phyloP scores from a whole-genome alignment of 768 basidiomycete species.

The Suillus discolor region DNA sequence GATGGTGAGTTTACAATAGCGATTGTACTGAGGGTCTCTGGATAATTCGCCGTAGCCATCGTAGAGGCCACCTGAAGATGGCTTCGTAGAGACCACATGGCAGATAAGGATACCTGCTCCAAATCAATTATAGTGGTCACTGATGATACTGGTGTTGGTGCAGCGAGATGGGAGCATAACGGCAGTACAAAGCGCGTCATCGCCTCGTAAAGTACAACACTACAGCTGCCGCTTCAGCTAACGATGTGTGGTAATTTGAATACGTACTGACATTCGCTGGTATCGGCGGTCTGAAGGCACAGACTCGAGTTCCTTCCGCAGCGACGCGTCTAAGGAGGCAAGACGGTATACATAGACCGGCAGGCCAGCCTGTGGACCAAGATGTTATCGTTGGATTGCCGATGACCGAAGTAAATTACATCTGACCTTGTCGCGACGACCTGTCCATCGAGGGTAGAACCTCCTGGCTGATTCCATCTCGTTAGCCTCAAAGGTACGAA shows the following conservation, averaged over 20 bases:
- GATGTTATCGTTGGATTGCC: neutral
- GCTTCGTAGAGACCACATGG: conserved; percentile 69
- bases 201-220: conserved; percentile 65
- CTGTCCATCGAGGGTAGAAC: conserved; percentile 84
- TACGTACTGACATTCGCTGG: conserved; percentile 63
- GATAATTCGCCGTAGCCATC: conserved; percentile 82
- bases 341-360: conserved; percentile 80
- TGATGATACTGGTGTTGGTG: conserved; percentile 56
- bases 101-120: conserved; percentile 55
- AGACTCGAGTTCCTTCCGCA: conserved; percentile 63
- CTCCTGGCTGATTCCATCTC: conserved; percentile 63
- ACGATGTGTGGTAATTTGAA: neutral
- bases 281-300: conserved; percentile 57
- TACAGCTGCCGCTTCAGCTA: conserved; percentile 26
- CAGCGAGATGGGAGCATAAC: conserved; percentile 61
- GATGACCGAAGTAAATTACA: neutral
- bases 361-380: conserved; percentile 51
- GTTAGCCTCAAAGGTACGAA: conserved; percentile 53
- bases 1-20: conserved; percentile 78
- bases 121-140: conserved; percentile 76
- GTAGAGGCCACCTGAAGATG: conserved; percentile 76
- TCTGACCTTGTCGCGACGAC: conserved; percentile 69
- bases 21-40: conserved; percentile 71
- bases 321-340: conserved; percentile 51
- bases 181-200: conserved; percentile 68